Evolutionary conservation across 2,329 filamentous ascomycete species (phyloP), one percentile per base, ranked within the genome.

Genomic region (Dothideomycetes sp.): DNA sequence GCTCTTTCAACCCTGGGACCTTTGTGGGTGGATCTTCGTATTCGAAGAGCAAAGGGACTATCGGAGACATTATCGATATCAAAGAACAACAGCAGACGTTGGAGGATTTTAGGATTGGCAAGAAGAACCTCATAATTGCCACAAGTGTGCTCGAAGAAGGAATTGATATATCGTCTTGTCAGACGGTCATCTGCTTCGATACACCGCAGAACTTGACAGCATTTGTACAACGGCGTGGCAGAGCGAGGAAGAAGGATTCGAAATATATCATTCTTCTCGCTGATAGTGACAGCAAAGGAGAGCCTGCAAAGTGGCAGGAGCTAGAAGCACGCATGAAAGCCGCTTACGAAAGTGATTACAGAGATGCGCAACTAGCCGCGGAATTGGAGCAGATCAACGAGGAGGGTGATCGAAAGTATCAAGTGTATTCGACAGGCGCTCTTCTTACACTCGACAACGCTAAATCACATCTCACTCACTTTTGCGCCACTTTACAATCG

Each of bases 391-490:
- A 38, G 34, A 56, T 6, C 57, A 66, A 24, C 61, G 38, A 71
- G 47, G 40, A 53, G 13, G 60, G 61, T 4, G 43, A 47, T 4
- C 58, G 62, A 16, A 47, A 51, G 11, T 65, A 73, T 41, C 51
- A 50, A 12, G 59, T 76, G 3, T 47, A 59, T 10, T 58, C 56
- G 3, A 72, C 69, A 2, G 64, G 61, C 4, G 85, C 84, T 1
- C 61, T 76, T 10, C 63, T 95, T 11, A 82, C 82, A 9, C 68
- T 86, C 2, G 74, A 84, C 25, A 83, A 83, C 49, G 82, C 85
- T 1, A 75, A 80, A 33, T 61, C 69, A n/a, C 86, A 91, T 57
- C 69, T 96, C 1, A 69, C 83, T 33, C 85, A 94, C 58, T 93
- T 95, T 51, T 95, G 88, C 58, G 64, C 68, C 0, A 69, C 71